Base-by-base conservation (phyloP, 169 alveolate species). In the Plasmodium fragile region DNA sequence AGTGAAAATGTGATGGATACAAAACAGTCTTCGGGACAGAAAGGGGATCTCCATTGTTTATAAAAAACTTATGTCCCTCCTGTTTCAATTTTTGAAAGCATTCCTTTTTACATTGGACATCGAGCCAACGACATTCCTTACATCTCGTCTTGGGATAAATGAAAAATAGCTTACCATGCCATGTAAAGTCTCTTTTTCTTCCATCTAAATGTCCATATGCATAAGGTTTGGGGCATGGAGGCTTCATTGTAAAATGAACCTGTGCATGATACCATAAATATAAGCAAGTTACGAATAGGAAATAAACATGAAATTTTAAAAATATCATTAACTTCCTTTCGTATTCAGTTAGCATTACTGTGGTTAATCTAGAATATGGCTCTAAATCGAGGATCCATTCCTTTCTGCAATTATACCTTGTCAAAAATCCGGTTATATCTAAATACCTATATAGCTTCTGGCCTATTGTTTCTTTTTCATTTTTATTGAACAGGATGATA, bases 101-200 rank as follows among this genome's bases (percentile, higher is more conserved):
- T 30, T 85, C 92, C 91, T 96, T 96, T 87, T 97, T 97, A 77
- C 98, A 97, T 72, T 96, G 97, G 65, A 96, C 81, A 65, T 97
- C 98, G 43, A 97, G 81, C 97, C 97, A 97, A 6, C 98, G 83
- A 89, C 98, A 97, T 73, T 96, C 98, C 80, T 96, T 97, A 95
- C 98, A 97, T 25, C 98, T 93, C 13, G 95, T 97, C 87, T 96
- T 96, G 41, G 98, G 98, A 78, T 94, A 94, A 39, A 96, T 95
- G 85, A 96, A 91, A 79, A 93, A 93, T 71, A 96, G 43, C 65
- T 97, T 96, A 32, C 98, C 97, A 75, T 95, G 98, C 98, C 98
- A 96, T 0, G 97, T 97, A 82, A 97, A 96, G 85, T 97, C 98
- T 92, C 96, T 96, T 69, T 92, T 81, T 39, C 97, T 92, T 92